Conservation (phyloP, 2,329 filamentous ascomycete species). For the Raffaelea deltoideospora region DNA sequence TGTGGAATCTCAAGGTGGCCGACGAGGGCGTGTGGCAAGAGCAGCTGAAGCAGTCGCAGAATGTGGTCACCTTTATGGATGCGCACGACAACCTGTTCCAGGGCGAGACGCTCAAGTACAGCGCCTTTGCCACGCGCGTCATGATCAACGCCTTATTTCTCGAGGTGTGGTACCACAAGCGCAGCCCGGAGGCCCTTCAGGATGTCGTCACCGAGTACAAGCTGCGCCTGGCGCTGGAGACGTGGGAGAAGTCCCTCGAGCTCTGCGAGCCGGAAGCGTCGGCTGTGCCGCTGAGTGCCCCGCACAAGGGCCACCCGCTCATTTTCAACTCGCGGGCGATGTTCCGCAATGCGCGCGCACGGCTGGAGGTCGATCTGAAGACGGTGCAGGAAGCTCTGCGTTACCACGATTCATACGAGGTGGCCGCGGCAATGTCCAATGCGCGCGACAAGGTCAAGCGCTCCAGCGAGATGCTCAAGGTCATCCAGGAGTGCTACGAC, state of each 20-base stretch:
- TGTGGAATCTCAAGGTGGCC: slow-evolving; percentile 75
- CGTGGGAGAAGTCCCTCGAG: slow-evolving; percentile 95
- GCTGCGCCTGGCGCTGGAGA: slow-evolving; percentile 84
- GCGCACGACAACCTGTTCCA: slow-evolving; percentile 94
- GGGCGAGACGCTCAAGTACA: slow-evolving; percentile 80
- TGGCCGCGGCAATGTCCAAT: slow-evolving; percentile 90
- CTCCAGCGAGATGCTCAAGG: slow-evolving; percentile 94
- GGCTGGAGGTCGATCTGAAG: slow-evolving; percentile 90
- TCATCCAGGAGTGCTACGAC: slow-evolving; percentile 94
- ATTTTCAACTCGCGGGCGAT: slow-evolving; percentile 98
- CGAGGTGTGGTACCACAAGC: slow-evolving; percentile 98
- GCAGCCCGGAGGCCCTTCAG: slow-evolving; percentile 91
- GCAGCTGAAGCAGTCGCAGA: slow-evolving; percentile 52
- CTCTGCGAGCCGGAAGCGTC: slow-evolving; percentile 85
- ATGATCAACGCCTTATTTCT: slow-evolving; percentile 99
- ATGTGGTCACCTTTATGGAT: slow-evolving; percentile 79
- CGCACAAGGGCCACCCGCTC: slow-evolving; percentile 88
- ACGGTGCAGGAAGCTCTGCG: slow-evolving; percentile 89
- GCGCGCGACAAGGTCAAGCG: slow-evolving; percentile 89
- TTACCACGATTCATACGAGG: slow-evolving; percentile 94
- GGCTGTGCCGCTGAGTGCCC: slow-evolving; percentile 77
- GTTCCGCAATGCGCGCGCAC: slow-evolving; percentile 83
- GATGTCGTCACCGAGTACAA: slow-evolving; percentile 98
- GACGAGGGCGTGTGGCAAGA: slow-evolving; percentile 81
- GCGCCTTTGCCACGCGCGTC: slow-evolving; percentile 88